These are phyloP conservation scores for Atkinsonella texensis DNA, from an alignment of 2,329 filamentous ascomycete genomes.

Conservation along the genomic window DNA sequence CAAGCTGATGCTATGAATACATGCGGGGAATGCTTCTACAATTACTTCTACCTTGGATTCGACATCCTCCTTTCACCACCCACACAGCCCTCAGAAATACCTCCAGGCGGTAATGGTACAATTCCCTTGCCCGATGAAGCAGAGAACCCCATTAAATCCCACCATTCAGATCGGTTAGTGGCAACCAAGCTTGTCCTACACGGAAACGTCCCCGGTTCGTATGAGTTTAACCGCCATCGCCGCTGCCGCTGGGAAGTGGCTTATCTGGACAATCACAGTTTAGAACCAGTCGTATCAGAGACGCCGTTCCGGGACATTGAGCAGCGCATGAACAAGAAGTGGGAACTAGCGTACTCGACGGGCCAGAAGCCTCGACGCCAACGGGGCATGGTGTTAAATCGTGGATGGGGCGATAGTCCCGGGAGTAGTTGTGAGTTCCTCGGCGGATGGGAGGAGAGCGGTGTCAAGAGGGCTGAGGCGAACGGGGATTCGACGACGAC, in stretches of 20 bases:
- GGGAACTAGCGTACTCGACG: conserved; percentile 53
- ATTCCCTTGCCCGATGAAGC: conserved; percentile 11
- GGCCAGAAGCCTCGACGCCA: conserved; percentile 39
- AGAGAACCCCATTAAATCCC: conserved; percentile 25
- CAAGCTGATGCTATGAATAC: conserved; percentile 36
- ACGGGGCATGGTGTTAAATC: conserved; percentile 76
- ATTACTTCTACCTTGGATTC: conserved; percentile 93
- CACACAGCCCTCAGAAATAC: conserved; percentile 48
- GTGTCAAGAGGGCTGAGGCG: conserved; percentile 40
- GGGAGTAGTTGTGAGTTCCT: conserved; percentile 80
- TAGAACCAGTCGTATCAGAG: conserved; percentile 55
- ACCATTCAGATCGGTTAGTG: conserved; percentile 54
- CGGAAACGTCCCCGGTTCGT: conserved; percentile 88
- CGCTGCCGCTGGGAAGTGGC: conserved; percentile 75
- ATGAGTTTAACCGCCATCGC: conserved; percentile 90
- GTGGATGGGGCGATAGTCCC: conserved; percentile 84
- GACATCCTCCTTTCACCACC: conserved; percentile 83
- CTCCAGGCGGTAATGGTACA: conserved; percentile 25
- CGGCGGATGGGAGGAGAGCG: conserved; percentile 74
- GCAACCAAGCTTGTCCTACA: conserved; percentile 90
- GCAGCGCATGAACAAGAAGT: conserved; percentile 52
- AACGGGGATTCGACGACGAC: conserved; percentile 58
- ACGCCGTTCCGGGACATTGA: conserved; percentile 66
- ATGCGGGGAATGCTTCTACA: conserved; percentile 78
- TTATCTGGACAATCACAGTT: conserved; percentile 36